Evolutionary conservation across 257 asterid species (phyloP), one percentile per base, ranked within the genome.

Genomic region (Catharanthus roseus): DNA sequence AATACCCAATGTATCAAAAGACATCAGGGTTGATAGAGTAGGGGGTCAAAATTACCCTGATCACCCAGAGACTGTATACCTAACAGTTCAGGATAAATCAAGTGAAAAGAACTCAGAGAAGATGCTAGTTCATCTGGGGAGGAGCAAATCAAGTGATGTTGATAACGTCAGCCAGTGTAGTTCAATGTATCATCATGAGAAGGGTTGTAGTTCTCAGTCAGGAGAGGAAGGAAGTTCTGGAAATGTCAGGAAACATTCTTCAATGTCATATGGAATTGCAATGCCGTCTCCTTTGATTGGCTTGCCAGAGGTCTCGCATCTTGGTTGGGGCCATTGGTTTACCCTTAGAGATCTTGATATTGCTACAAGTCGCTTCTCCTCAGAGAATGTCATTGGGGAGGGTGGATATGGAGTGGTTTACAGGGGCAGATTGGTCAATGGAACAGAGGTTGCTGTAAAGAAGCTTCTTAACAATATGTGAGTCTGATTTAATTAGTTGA

Each of bases 261-360:
- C 96, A 6, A 60, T 70, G 73, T 77, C 89, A 0, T 82, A 90
- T 65, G 93, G 93, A 65, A 74, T 87, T 65, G 80, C 85, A 10
- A 82, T 83, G 90, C 79, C 99, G 1, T 91, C 97, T 65, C 99
- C 99, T 76, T 82, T 91, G 56, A 67, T 84, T 77, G 99, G 99
- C 51, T 85, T 93, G 91, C 97, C 97, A 0, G 99, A 93, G 80
- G 50, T 84, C 49, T 93, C 99, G 56, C 99, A 93, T 78, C 96
- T 93, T 69, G 99, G 99, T 36, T 93, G 99, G 99, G 99, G 99
- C 70, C 99, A 91, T 77, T 93, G 99, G 99, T 93, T 93, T 87
- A 91, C 97, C 0, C 97, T 91, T 38, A 77, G 99, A 78, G 99
- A 93, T 79, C 99, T 93, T 65, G 93, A 88, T 70, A 74, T 83